Conservation (phyloP, 176 grass and related monocot genomes). For the Oryza rufipogon region DNA sequence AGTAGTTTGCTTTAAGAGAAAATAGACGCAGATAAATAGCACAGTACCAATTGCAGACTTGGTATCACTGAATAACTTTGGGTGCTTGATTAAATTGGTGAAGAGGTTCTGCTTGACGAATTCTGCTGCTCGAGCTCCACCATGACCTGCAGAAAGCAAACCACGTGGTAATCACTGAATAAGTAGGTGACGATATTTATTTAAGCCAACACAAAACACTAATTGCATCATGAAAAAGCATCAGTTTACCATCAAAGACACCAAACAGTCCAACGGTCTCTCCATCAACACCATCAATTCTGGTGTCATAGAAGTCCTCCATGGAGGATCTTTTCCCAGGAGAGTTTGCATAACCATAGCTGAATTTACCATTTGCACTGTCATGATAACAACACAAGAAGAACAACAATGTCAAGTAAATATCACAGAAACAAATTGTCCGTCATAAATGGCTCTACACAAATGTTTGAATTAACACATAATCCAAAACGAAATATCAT, state of each 20-base stretch:
- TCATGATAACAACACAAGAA: not conserved
- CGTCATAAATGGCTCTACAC: too few species aligned
- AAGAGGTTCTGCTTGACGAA: constrained; percentile 88
- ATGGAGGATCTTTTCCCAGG: constrained; percentile 80
- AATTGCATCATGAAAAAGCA: not conserved
- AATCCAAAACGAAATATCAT: not conserved
- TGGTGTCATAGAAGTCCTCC: constrained; percentile 89
- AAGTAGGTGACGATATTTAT: not conserved
- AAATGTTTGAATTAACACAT: too few species aligned
- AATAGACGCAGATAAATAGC: not conserved
- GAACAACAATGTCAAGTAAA: not conserved
- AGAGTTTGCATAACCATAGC: constrained; percentile 80
- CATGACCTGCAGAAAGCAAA: constrained; percentile 61
- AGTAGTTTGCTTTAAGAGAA: not conserved
- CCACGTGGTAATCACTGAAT: not conserved
- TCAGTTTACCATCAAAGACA: constrained; percentile 75
- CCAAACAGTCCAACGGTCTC: constrained; percentile 82
- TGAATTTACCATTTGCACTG: constrained; percentile 87
- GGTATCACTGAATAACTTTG: constrained; percentile 83
- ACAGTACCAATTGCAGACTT: constrained; percentile 79
- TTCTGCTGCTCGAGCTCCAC: constrained; percentile 83
- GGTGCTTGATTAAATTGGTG: constrained; percentile 80
- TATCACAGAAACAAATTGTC: not conserved
- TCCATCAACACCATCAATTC: constrained; percentile 75
- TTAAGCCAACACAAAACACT: not conserved